These are phyloP conservation scores for Adansonia digitata DNA, from an alignment of 345 rosid species.

Conservation along the genomic window DNA sequence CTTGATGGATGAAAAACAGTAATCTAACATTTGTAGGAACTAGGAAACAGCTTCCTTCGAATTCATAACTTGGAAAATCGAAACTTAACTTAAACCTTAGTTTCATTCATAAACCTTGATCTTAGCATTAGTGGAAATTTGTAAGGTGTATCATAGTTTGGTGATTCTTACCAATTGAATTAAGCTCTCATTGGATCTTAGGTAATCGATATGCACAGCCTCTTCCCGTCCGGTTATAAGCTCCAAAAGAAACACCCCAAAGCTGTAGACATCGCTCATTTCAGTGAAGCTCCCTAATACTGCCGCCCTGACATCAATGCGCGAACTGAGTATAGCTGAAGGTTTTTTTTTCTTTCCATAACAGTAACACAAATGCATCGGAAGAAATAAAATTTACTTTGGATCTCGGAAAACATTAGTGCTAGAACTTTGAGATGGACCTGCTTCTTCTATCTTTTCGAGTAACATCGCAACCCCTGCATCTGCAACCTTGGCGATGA, in stretches of 20 bases:
- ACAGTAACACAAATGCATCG: neutral
- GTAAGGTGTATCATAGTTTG: neutral
- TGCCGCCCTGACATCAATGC: slow-evolving; percentile 30
- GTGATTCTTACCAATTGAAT: slow-evolving; percentile 39
- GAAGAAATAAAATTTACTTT: slow-evolving; percentile 43
- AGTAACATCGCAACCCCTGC: slow-evolving; percentile 43
- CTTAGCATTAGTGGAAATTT: slow-evolving; percentile 1
- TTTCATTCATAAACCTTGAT: neutral
- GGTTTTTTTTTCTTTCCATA: neutral
- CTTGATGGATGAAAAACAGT: neutral
- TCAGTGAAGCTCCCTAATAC: slow-evolving; percentile 33
- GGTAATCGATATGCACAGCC: slow-evolving; percentile 20
- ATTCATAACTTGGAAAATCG: neutral
- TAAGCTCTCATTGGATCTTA: slow-evolving; percentile 39
- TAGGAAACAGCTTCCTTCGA: neutral
- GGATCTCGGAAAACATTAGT: slow-evolving; percentile 47
- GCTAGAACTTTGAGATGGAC: slow-evolving; percentile 34
- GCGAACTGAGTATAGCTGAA: neutral
- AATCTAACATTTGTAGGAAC: neutral
- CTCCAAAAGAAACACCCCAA: slow-evolving; percentile 68
- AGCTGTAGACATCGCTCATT: slow-evolving; percentile 56
- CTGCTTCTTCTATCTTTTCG: slow-evolving; percentile 46
- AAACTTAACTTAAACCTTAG: neutral
- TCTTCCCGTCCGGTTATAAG: slow-evolving; percentile 47
- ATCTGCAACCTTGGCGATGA: slow-evolving; percentile 58